Base-by-base conservation (phyloP, 176 grass and related monocot species). In the Triticum dicoccoides region DNA sequence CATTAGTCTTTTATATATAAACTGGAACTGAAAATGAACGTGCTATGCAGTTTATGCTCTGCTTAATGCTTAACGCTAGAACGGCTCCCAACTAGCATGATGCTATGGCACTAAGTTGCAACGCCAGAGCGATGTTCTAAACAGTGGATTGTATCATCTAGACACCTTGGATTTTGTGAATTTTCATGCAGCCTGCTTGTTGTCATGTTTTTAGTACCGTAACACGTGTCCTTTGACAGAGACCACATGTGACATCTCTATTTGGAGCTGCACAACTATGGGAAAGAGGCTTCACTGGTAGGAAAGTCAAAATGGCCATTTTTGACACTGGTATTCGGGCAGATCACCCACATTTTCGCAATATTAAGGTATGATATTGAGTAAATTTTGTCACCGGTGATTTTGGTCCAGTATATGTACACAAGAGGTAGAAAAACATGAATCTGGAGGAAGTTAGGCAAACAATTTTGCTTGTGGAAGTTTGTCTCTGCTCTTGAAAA, bases 301-400 rank as follows among this genome's bases (percentile, higher is more conserved):
- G 51, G 39, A 96, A 94, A 88, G 97, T 98, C 58, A 98, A 94
- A 87, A 98, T 98, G 94, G 97, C 97, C 67, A 98, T 98, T 90
- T 98, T 98, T 89, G 97, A 98, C 76, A 98, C 97, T 71, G 97
- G 94, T 77, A 98, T 98, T 85, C 93, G 97, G 54, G 91, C 92
- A 12, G 87, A 98, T 76, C 97, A 98, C 39, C 97, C 92, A 41
- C 97, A 98, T 78, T 98, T 98, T 77, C 90, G 94, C 34, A 98
- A 98, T 87, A 98, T 98, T 88, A 98, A 96, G 97, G 97, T 98
- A 93, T 37, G 80, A 5, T 79, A 44, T 34, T 71, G 82, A 74
- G 23, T 25, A 72, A 52, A 47, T 61, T 63, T 76, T 58, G 35
- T 85, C 82, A 37, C 63, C 30, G 59, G 12, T 69, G 37, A 61